phyloP scores from a whole-genome alignment of 1,139 yeast genomes.

The Hyphopichia fennica region DNA sequence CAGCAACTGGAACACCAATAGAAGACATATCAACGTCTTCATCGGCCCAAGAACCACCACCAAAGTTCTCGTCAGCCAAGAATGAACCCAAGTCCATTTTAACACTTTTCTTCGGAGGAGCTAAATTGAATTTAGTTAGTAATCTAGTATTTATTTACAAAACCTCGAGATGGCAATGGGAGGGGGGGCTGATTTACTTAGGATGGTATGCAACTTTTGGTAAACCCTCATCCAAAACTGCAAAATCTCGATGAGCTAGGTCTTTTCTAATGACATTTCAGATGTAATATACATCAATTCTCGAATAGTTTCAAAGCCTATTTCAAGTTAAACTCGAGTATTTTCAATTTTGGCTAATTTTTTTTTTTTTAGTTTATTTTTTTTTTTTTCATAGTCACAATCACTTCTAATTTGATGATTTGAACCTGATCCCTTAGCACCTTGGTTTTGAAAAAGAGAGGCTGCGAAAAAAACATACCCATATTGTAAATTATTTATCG shows the following conservation, averaged over 20 bases:
- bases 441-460: too few relatives aligned
- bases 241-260: too few relatives aligned
- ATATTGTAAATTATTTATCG: constrained; percentile 8
- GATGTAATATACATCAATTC: too few relatives aligned
- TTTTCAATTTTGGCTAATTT: too few relatives aligned
- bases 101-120: constrained; percentile 44
- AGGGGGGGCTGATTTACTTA: too few relatives aligned
- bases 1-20: constrained; percentile 47
- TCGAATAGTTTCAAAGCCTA: too few relatives aligned
- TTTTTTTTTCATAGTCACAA: constrained; percentile 1
- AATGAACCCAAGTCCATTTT: constrained; percentile 54
- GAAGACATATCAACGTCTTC: constrained; percentile 58
- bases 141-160: background rate
- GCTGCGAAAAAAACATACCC: constrained; percentile 14
- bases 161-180: too few relatives aligned
- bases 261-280: too few relatives aligned
- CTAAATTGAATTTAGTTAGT: constrained; percentile 13
- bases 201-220: too few relatives aligned
- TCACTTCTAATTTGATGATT: background rate
- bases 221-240: too few relatives aligned
- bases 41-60: constrained; percentile 58
- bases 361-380: constrained; percentile 7
- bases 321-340: too few relatives aligned
- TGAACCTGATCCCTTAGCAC: background rate
- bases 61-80: constrained; percentile 47